A percentile compares a stretch with the other conserved stretches of the same genome.
phyloP scores from a whole-genome alignment of 176 grass and related monocot species.

The Coix lacrymajobi region DNA sequence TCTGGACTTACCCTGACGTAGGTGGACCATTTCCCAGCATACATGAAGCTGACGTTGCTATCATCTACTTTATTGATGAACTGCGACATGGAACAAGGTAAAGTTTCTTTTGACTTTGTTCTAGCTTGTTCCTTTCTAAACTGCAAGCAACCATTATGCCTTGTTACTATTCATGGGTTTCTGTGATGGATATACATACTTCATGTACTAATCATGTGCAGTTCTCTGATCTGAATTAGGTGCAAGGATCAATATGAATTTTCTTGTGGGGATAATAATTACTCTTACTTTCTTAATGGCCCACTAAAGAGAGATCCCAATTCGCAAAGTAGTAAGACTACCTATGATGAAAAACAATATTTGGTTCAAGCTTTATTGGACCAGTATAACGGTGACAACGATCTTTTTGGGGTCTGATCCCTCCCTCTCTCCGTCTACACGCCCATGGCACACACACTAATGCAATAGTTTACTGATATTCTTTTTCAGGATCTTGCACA shows the following conservation, averaged over 20 bases:
- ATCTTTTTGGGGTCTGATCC: not conserved
- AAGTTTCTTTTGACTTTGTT: not conserved
- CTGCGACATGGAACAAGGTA: not conserved
- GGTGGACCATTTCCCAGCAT: not conserved
- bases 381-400: not conserved
- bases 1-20: conserved; percentile 5
- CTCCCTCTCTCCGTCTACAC: not conserved
- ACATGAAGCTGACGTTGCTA: not conserved
- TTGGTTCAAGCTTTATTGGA: conserved; percentile 1
- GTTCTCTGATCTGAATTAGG: not conserved
- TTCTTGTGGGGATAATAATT: not conserved
- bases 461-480: not conserved
- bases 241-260: not conserved
- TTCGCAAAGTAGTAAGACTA: not conserved
- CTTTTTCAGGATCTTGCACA: not conserved
- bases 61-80: not conserved
- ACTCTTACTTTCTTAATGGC: not conserved
- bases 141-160: not conserved
- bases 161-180: not conserved
- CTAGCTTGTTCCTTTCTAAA: not conserved
- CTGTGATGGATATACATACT: not conserved
- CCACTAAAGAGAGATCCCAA: not conserved
- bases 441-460: not conserved
- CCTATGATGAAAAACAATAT: not conserved
- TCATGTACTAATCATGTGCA: not conserved